Conservation (phyloP, 257 asterid species). For the Vinca minor region DNA sequence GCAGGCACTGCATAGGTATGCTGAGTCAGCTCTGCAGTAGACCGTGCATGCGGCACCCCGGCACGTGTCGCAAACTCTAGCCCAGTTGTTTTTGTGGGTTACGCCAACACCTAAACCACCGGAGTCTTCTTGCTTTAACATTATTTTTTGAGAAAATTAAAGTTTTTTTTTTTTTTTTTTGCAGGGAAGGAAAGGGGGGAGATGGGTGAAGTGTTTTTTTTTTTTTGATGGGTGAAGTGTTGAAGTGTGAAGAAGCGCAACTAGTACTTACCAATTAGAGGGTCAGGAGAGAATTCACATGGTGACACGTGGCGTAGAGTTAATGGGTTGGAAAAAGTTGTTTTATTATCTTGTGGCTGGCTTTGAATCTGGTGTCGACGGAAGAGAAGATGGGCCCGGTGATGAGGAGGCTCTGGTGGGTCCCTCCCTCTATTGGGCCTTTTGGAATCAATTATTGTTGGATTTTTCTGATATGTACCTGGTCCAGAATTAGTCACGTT, state of each 20-base stretch:
- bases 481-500: no score
- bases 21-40: slow-evolving; percentile 51
- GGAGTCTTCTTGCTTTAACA: slow-evolving; percentile 30
- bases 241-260: slow-evolving; percentile 4
- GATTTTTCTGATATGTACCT: no score
- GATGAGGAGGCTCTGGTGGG: not conserved
- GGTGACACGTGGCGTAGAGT: slow-evolving; percentile 43
- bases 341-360: slow-evolving; percentile 44
- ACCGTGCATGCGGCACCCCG: slow-evolving; percentile 37
- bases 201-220: not conserved
- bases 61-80: slow-evolving; percentile 49
- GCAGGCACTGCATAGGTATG: slow-evolving; percentile 51
- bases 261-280: slow-evolving; percentile 2
- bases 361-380: slow-evolving; percentile 13
- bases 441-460: slow-evolving; percentile 23
- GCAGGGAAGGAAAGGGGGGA: not conserved
- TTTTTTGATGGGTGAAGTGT: not conserved
- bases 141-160: not conserved
- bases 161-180: no score
- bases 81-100: slow-evolving; percentile 26
- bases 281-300: slow-evolving; percentile 21
- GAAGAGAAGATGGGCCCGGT: not conserved
- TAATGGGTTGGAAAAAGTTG: slow-evolving; percentile 38
- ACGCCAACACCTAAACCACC: not conserved
- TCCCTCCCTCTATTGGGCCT: not conserved